A percentile compares a stretch with the other conserved stretches of the same genome.
phyloP scores from a whole-genome alignment of 2,329 filamentous ascomycete genomes.

The Alternaria alternata region DNA sequence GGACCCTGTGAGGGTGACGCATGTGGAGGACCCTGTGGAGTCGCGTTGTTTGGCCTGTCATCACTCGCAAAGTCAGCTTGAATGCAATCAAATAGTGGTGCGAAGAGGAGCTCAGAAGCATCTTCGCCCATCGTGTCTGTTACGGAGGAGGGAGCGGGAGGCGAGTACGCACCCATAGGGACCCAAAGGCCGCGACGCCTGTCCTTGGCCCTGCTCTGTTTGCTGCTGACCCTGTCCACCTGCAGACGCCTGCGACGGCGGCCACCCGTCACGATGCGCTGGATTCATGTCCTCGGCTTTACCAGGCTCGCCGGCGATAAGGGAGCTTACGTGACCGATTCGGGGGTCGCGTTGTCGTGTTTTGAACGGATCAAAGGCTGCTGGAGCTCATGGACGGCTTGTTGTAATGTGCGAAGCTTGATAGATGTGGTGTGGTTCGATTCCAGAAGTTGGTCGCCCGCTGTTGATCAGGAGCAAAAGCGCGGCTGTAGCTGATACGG shows the following conservation, averaged over 20 bases:
- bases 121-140: conserved; percentile 28
- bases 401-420: conserved; percentile 10
- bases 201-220: conserved; percentile 46
- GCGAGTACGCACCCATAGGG: conserved; percentile 46
- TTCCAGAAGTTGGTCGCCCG: conserved; percentile 27
- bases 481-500: conserved; percentile 35
- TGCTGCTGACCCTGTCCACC: conserved; percentile 57
- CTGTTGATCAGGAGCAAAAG: conserved; percentile 34
- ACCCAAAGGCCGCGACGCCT: conserved; percentile 45
- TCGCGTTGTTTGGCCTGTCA: conserved; percentile 43
- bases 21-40: conserved; percentile 44
- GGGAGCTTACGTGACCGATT: conserved; percentile 22
- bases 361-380: conserved; percentile 13
- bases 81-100: conserved; percentile 18
- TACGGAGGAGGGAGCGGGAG: conserved; percentile 8
- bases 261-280: conserved; percentile 53
- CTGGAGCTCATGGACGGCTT: conserved; percentile 35
- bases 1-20: conserved; percentile 48
- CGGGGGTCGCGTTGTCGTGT: conserved; percentile 26
- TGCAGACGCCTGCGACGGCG: conserved; percentile 55
- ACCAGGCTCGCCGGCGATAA: conserved; percentile 39
- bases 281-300: conserved; percentile 51
- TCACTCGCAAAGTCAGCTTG: conserved; percentile 28
- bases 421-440: conserved; percentile 22
- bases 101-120: conserved; percentile 19